These are phyloP conservation scores for Thermothelomyces thermophilus DNA, from an alignment of 2,329 filamentous ascomycete genomes.

Conservation along the genomic window DNA sequence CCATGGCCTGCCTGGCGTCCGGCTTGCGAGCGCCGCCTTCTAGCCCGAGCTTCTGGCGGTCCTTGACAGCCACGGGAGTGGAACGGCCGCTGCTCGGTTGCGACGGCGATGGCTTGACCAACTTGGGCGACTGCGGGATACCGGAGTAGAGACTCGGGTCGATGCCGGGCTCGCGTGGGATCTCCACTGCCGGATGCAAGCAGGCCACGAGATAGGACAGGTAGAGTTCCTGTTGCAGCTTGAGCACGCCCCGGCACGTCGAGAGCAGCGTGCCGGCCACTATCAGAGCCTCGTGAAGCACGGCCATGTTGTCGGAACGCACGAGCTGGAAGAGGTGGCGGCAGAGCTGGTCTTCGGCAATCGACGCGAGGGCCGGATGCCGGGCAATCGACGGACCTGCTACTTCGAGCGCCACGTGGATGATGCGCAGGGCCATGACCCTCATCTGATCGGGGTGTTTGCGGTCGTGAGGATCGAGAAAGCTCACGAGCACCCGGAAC, in stretches of 20 bases:
- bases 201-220: constrained; percentile 91
- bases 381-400: constrained; percentile 90
- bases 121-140: constrained; percentile 82
- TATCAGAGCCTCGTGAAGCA: constrained; percentile 85
- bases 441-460: constrained; percentile 92
- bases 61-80: constrained; percentile 85
- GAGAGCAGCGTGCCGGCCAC: constrained; percentile 86
- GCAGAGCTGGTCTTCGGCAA: constrained; percentile 90
- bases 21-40: constrained; percentile 89
- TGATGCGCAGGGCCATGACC: constrained; percentile 94
- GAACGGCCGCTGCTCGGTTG: constrained; percentile 72
- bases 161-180: constrained; percentile 83
- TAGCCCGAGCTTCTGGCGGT: constrained; percentile 84
- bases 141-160: constrained; percentile 88
- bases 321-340: constrained; percentile 94
- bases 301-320: constrained; percentile 90
- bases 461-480: constrained; percentile 86
- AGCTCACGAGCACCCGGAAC: constrained; percentile 86
- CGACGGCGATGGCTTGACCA: constrained; percentile 70
- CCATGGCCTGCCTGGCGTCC: constrained; percentile 95
- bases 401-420: constrained; percentile 94
- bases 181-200: constrained; percentile 87
- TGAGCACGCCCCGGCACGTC: constrained; percentile 83
- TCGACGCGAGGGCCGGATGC: constrained; percentile 76
- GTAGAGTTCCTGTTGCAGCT: constrained; percentile 94